Conservation (phyloP, 805 yeast genomes). For the Teunomyces pallodes region DNA sequence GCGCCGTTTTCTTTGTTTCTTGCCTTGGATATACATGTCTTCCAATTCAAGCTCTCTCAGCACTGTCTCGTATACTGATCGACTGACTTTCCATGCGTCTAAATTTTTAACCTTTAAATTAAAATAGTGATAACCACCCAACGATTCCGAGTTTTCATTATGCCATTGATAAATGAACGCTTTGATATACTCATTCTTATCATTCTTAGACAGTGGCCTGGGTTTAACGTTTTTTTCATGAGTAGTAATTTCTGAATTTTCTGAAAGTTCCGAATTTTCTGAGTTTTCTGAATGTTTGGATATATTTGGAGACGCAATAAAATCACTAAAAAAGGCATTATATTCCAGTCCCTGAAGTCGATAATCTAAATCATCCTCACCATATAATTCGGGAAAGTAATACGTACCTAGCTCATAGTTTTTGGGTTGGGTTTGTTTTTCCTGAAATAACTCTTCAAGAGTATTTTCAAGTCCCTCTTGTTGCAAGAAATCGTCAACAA, state of each 20-base stretch:
- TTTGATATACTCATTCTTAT: not conserved
- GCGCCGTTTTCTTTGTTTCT: not conserved
- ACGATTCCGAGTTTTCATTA: not conserved
- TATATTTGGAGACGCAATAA: not conserved
- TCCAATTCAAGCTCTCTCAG: conserved; percentile 14
- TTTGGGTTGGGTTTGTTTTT: not conserved
- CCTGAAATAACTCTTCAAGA: not conserved
- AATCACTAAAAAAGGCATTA: not conserved
- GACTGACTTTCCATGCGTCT: conserved; percentile 12
- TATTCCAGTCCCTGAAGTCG: not conserved
- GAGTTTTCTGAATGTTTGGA: not conserved
- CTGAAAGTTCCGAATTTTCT: not conserved
- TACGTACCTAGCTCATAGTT: not conserved
- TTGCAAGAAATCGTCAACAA: not conserved
- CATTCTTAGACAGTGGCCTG: not conserved
- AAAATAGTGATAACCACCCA: not conserved
- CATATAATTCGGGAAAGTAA: not conserved
- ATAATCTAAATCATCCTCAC: not conserved
- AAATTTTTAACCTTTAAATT: conserved; percentile 1
- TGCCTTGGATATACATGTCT: conserved; percentile 8
- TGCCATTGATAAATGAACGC: conserved; percentile 1
- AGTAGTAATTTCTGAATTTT: not conserved
- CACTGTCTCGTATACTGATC: conserved; percentile 12
- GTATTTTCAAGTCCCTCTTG: not conserved
- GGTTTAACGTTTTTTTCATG: not conserved